Base-by-base conservation (phyloP, 208 protist species). In the Leishmania arabica region DNA sequence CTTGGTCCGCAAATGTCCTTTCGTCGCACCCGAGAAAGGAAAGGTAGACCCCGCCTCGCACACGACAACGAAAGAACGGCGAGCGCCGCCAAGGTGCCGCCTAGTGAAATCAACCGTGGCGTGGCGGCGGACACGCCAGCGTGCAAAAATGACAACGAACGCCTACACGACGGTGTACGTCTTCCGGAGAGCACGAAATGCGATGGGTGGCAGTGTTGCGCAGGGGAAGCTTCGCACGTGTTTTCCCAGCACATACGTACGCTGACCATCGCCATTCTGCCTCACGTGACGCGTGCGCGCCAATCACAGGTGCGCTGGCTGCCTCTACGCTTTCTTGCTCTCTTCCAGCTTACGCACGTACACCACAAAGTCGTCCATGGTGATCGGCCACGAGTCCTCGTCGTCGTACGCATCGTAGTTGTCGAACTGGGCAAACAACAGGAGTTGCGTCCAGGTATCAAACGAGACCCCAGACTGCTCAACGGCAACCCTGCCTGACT, bases 301-400 rank as follows among this genome's bases (percentile, higher is more conserved):
- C 7, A 42, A 19, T 45, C 37, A 15, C 34, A 19, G 34, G 13
- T 7, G 34, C 34, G 65, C 34, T 34, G 65, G 31, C 27, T 9
- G 31, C 68, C 37, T 15, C 68, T 80, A 80, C 45, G 51, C 31
- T 37, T 60, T 80, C 40, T 77, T 80, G 40, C 65, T 56, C 27
- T 82, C 78, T 49, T 82, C 72, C 21, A 83, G 5, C 31, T 71
- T 37, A 24, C 34, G 75, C 13, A 80, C 83, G 75, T 86, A 92
- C 51, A 88, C 87, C 0, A 97, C 92, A 82, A 96, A 97, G 74
- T 92, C 91, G 74, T 97, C 94, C 62, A 97, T 90, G 47, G 91
- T 87, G 40, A 92, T 85, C 21, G 94, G 94, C 92, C 94, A 97
- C 54, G 94, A 82, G 72, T 92, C 94, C 49, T 89, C 86, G 13